Percentiles rank a stretch among this genome's conserved stretches.
Evolutionary conservation across 768 basidiomycete species (phyloP).

Genomic region (Botryobasidium botryosum): DNA sequence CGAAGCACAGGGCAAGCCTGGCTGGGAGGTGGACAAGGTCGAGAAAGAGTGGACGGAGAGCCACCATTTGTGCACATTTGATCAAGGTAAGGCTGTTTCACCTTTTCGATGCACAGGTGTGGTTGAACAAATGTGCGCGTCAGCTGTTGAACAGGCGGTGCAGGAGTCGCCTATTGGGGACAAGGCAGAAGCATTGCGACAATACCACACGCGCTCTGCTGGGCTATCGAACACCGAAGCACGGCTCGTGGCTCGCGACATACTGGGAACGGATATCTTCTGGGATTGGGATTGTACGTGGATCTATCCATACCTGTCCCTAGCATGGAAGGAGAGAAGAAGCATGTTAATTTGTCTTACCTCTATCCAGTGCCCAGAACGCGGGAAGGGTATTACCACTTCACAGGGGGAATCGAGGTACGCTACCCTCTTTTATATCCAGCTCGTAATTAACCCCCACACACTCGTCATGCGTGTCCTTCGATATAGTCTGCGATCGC

Average conservation of each 20-base stretch:
- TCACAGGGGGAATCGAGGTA: slow-evolving; percentile 60
- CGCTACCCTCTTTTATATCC: background rate
- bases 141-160: slow-evolving; percentile 47
- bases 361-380: slow-evolving; percentile 53
- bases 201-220: slow-evolving; percentile 38
- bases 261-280: slow-evolving; percentile 49
- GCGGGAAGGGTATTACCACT: slow-evolving; percentile 83
- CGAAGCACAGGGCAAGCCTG: slow-evolving; percentile 42
- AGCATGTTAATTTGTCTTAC: background rate
- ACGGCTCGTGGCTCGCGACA: slow-evolving; percentile 52
- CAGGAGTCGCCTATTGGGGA: slow-evolving; percentile 30
- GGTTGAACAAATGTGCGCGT: background rate
- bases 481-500: slow-evolving; percentile 49
- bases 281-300: slow-evolving; percentile 85
- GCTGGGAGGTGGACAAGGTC: slow-evolving; percentile 50
- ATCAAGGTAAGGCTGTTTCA: slow-evolving; percentile 40
- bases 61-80: slow-evolving; percentile 64
- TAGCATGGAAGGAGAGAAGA: too few relatives aligned
- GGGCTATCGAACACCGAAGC: slow-evolving; percentile 62
- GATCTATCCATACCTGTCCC: slow-evolving; percentile 1
- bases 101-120: background rate
- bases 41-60: slow-evolving; percentile 59
- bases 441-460: background rate
- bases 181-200: slow-evolving; percentile 37
- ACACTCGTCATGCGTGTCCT: slow-evolving; percentile 5